Conservation (phyloP, 345 rosid genomes). For the Pseudoturritis turrita region DNA sequence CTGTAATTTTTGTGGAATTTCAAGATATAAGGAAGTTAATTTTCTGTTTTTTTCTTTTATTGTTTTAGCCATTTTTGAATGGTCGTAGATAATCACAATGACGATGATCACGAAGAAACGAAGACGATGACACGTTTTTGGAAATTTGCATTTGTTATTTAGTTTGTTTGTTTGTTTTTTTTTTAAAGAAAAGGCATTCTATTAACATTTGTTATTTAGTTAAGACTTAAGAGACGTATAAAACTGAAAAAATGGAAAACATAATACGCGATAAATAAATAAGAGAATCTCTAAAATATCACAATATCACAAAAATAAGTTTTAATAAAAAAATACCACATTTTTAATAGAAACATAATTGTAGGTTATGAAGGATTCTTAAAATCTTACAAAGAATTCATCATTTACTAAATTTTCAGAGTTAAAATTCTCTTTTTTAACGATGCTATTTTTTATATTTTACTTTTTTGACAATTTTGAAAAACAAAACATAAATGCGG, state of each 20-base stretch:
- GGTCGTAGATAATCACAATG: conserved; percentile 6
- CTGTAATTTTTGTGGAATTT: conserved; percentile 4
- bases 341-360: no score
- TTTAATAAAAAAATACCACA: background rate
- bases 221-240: conserved; percentile 12
- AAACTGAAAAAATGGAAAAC: background rate
- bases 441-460: no score
- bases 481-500: no score
- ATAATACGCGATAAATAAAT: background rate
- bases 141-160: conserved; percentile 2
- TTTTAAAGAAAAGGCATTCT: no score
- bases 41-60: background rate
- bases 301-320: background rate
- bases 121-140: conserved; percentile 2
- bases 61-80: background rate
- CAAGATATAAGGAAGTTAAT: background rate
- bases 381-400: no score
- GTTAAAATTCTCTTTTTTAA: no score
- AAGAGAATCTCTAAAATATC: background rate
- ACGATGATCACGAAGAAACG: conserved; percentile 18
- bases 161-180: no score
- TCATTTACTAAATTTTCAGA: no score
- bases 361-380: no score
- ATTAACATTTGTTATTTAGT: background rate
- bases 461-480: no score